Percentiles rank a stretch among this genome's conserved stretches.
Evolutionary conservation across 2,329 filamentous ascomycete genomes (phyloP).

Genomic region (Neopestalotiopsis sp.): DNA sequence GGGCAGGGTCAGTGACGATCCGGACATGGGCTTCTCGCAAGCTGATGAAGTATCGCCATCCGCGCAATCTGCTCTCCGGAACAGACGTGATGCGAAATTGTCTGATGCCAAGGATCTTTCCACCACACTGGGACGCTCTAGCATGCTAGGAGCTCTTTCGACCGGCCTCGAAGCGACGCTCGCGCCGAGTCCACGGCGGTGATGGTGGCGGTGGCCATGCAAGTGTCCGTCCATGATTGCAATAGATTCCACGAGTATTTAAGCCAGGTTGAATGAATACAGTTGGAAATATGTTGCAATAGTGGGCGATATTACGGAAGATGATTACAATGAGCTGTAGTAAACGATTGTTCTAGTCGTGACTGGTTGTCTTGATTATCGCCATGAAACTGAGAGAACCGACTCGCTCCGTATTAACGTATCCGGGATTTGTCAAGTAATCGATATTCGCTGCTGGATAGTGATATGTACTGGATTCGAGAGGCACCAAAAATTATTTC

Average conservation of each 20-base stretch:
- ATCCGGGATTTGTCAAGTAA: slow-evolving; percentile 2
- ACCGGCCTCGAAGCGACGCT: slow-evolving; percentile 23
- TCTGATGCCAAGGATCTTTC: slow-evolving; percentile 5
- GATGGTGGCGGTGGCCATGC: slow-evolving; percentile 20
- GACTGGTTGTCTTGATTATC: slow-evolving; percentile 1
- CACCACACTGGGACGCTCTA: not conserved
- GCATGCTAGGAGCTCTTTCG: slow-evolving; percentile 18
- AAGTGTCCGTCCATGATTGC: slow-evolving; percentile 19
- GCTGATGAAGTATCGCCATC: slow-evolving; percentile 39
- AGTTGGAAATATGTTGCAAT: not conserved
- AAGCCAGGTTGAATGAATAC: not conserved
- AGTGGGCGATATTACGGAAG: not conserved
- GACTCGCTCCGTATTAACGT: not conserved
- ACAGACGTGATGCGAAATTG: slow-evolving; percentile 18
- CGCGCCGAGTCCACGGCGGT: slow-evolving; percentile 29
- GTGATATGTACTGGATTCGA: not conserved
- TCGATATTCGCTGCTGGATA: not conserved
- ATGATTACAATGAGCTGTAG: slow-evolving; percentile 3
- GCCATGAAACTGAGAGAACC: not conserved
- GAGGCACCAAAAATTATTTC: slow-evolving; percentile 1
- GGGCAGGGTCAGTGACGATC: slow-evolving; percentile 57
- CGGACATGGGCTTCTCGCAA: slow-evolving; percentile 65
- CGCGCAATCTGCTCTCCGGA: slow-evolving; percentile 20
- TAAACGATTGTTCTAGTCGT: slow-evolving; percentile 13
- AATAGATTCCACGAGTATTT: slow-evolving; percentile 25